Conservation (phyloP, 2,329 filamentous ascomycete species). For the Aspergillaceae sp. region DNA sequence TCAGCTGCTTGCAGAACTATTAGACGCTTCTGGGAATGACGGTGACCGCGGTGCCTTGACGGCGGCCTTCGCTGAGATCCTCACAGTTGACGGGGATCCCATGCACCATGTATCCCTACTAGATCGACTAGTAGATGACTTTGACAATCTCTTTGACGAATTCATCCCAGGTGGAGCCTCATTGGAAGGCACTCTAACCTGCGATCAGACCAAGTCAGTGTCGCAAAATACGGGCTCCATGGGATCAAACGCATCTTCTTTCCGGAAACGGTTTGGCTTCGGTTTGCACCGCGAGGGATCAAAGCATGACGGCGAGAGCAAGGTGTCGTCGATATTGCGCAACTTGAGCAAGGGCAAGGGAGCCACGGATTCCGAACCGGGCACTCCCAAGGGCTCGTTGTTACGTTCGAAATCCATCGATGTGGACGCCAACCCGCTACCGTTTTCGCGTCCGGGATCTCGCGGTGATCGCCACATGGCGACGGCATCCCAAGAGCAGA, state of each 20-base stretch:
- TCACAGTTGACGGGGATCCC: conserved; percentile 68
- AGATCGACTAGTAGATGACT: conserved; percentile 82
- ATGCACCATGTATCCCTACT: conserved; percentile 80
- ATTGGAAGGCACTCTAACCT: conserved; percentile 34
- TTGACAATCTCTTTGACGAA: conserved; percentile 77
- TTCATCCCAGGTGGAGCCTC: conserved; percentile 38
- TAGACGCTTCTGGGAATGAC: conserved; percentile 85
- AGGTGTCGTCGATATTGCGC: conserved; percentile 70
- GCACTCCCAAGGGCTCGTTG: conserved; percentile 58
- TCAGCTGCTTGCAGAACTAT: conserved; percentile 74
- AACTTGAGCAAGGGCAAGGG: conserved; percentile 75
- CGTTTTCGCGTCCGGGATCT: conserved; percentile 46
- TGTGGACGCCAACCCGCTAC: conserved; percentile 43
- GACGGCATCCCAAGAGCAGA: conserved; percentile 41
- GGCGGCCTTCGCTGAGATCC: conserved; percentile 76
- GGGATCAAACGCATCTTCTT: conserved; percentile 76
- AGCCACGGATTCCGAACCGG: conserved; percentile 55
- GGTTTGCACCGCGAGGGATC: conserved; percentile 71
- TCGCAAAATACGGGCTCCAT: conserved; percentile 64
- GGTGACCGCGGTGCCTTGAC: conserved; percentile 83
- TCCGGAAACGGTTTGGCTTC: conserved; percentile 76
- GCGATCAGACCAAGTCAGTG: conserved; percentile 51
- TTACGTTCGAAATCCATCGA: conserved; percentile 72
- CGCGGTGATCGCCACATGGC: conserved; percentile 45
- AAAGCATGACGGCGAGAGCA: conserved; percentile 60